These are phyloP conservation scores for Coniferiporia sulphurascens DNA, from an alignment of 1,284 basidiomycete genomes.

Conservation along the genomic window DNA sequence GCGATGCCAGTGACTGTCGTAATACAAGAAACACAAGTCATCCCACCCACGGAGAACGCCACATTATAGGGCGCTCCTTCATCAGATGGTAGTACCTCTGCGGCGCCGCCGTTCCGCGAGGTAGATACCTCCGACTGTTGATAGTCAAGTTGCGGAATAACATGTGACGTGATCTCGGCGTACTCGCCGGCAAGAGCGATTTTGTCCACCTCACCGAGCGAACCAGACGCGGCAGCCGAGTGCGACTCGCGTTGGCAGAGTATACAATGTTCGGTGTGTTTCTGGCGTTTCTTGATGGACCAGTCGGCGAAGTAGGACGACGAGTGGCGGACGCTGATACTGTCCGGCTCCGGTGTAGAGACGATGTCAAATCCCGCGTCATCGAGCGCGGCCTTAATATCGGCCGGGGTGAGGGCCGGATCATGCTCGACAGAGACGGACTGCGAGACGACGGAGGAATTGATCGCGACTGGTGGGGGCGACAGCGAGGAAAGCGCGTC, in stretches of 20 bases:
- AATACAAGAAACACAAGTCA: constrained; percentile 53
- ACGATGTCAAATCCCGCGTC: constrained; percentile 54
- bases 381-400: constrained; percentile 38
- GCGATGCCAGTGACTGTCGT: constrained; percentile 41
- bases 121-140: not conserved
- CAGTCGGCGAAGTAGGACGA: constrained; percentile 22
- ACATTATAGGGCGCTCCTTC: constrained; percentile 26
- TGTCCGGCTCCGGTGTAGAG: constrained; percentile 33
- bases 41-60: constrained; percentile 50
- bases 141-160: constrained; percentile 1
- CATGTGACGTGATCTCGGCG: constrained; percentile 10
- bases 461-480: constrained; percentile 37
- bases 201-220: not conserved
- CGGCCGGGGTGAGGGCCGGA: constrained; percentile 25
- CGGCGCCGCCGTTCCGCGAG: not conserved
- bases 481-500: constrained; percentile 35
- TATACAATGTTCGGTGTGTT: constrained; percentile 42
- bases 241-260: constrained; percentile 34
- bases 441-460: constrained; percentile 44
- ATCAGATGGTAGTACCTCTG: not conserved
- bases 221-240: too few species aligned
- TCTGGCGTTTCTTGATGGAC: constrained; percentile 29
- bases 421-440: constrained; percentile 43
- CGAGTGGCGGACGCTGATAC: constrained; percentile 21
- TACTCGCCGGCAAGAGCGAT: not conserved